Conservation (phyloP, 2,329 filamentous ascomycete species). For the Penicillium sp. region DNA sequence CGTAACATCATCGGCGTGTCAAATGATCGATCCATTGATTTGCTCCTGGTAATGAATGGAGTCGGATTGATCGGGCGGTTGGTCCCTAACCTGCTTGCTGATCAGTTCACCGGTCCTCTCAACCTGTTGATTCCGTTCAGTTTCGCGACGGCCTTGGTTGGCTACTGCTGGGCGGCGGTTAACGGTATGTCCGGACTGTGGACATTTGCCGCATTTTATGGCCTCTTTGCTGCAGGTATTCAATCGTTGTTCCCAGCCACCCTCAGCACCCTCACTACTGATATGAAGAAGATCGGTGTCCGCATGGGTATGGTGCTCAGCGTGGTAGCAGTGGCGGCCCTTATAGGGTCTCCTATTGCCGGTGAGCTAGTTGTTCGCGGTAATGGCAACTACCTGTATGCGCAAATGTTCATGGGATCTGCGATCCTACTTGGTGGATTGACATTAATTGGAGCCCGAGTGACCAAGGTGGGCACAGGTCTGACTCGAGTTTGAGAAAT, state of each 20-base stretch:
- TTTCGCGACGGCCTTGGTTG: slow-evolving; percentile 35
- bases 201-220: slow-evolving; percentile 55
- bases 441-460: slow-evolving; percentile 37
- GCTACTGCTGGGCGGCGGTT: slow-evolving; percentile 54
- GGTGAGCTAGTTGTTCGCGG: slow-evolving; percentile 44
- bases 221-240: slow-evolving; percentile 55
- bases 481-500: slow-evolving; percentile 28
- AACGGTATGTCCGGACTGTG: slow-evolving; percentile 46
- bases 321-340: slow-evolving; percentile 46
- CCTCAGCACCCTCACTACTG: slow-evolving; percentile 47
- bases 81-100: slow-evolving; percentile 51
- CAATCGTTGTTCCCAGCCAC: slow-evolving; percentile 60
- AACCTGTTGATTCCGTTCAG: slow-evolving; percentile 52
- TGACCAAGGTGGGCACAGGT: slow-evolving; percentile 26
- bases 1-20: slow-evolving; percentile 35
- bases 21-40: slow-evolving; percentile 45
- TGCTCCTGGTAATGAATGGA: slow-evolving; percentile 59
- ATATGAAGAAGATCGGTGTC: slow-evolving; percentile 47
- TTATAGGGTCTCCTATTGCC: slow-evolving; percentile 49
- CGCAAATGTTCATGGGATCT: slow-evolving; percentile 45
- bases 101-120: slow-evolving; percentile 49
- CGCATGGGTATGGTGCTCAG: slow-evolving; percentile 51
- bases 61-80: slow-evolving; percentile 52
- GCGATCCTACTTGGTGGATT: slow-evolving; percentile 38
- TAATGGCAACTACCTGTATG: slow-evolving; percentile 42